These are phyloP conservation scores for Boletus sp. DNA, from an alignment of 768 basidiomycete species.

Conservation along the genomic window DNA sequence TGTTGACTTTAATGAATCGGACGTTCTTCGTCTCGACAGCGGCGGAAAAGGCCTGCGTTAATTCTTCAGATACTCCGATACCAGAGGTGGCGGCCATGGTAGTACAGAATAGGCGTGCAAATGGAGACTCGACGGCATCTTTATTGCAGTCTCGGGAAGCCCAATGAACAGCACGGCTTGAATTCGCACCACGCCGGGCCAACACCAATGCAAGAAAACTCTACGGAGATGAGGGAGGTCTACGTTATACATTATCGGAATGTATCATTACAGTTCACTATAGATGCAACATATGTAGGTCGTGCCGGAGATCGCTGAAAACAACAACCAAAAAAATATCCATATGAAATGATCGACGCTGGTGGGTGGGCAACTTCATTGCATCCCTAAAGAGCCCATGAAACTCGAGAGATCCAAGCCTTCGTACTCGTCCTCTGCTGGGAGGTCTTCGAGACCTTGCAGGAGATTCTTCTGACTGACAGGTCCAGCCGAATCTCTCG, in stretches of 20 bases:
- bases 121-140: background rate
- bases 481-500: constrained; percentile 52
- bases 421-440: constrained; percentile 90
- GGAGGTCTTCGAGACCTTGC: constrained; percentile 87
- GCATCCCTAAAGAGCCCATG: constrained; percentile 74
- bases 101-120: background rate
- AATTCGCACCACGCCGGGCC: background rate
- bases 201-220: constrained; percentile 12
- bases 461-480: constrained; percentile 79
- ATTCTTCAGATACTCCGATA: constrained; percentile 59
- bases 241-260: constrained; percentile 34
- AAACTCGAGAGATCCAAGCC: constrained; percentile 82
- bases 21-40: constrained; percentile 48
- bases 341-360: constrained; percentile 14
- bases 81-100: constrained; percentile 74
- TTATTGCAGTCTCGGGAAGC: background rate
- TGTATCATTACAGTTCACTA: constrained; percentile 34
- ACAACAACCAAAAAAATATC: constrained; percentile 14
- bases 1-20: constrained; percentile 76
- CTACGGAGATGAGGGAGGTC: constrained; percentile 17
- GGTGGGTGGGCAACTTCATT: constrained; percentile 22
- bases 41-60: constrained; percentile 54
- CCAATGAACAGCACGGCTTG: background rate
- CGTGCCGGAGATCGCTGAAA: constrained; percentile 12
- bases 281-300: constrained; percentile 33